These are phyloP conservation scores for Clitocybe nebularis DNA, from an alignment of 1,284 basidiomycete genomes.

Conservation along the genomic window DNA sequence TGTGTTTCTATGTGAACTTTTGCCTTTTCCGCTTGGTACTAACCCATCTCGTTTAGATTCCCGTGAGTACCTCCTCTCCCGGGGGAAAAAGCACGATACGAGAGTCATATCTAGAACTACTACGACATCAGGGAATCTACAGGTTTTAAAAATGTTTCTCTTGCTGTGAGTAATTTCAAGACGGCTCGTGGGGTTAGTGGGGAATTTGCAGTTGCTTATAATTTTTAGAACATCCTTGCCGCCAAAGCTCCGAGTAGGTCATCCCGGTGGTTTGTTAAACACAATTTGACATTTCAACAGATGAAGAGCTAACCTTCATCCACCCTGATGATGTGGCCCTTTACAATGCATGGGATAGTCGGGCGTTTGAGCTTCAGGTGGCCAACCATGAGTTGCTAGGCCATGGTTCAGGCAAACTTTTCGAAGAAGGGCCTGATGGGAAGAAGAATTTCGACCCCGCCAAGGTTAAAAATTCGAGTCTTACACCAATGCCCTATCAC, in stretches of 20 bases:
- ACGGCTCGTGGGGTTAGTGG: too few relatives aligned
- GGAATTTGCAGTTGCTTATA: neutral
- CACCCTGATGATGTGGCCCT: conserved; percentile 68
- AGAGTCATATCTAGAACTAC: conserved; percentile 72
- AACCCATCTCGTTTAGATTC: conserved; percentile 43
- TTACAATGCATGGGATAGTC: conserved; percentile 73
- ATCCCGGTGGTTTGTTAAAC: conserved; percentile 3
- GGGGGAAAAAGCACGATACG: too few relatives aligned
- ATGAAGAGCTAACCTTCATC: conserved; percentile 76
- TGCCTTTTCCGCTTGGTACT: neutral
- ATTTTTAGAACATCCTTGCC: conserved; percentile 65
- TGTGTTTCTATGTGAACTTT: conserved; percentile 26
- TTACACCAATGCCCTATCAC: conserved; percentile 1
- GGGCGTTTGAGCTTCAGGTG: conserved; percentile 80
- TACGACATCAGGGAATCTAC: conserved; percentile 75
- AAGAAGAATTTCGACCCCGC: conserved; percentile 75
- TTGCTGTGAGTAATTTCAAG: conserved; percentile 51
- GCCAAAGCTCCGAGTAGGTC: conserved; percentile 76
- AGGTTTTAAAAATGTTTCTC: conserved; percentile 82
- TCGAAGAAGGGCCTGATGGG: conserved; percentile 72
- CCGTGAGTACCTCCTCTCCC: too few relatives aligned
- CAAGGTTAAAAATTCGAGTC: conserved; percentile 34
- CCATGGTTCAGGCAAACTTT: conserved; percentile 77
- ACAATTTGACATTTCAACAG: conserved; percentile 31
- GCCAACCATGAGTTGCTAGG: conserved; percentile 83